Conservation (phyloP, 345 rosid genomes). For the Moricandia moricandioides region DNA sequence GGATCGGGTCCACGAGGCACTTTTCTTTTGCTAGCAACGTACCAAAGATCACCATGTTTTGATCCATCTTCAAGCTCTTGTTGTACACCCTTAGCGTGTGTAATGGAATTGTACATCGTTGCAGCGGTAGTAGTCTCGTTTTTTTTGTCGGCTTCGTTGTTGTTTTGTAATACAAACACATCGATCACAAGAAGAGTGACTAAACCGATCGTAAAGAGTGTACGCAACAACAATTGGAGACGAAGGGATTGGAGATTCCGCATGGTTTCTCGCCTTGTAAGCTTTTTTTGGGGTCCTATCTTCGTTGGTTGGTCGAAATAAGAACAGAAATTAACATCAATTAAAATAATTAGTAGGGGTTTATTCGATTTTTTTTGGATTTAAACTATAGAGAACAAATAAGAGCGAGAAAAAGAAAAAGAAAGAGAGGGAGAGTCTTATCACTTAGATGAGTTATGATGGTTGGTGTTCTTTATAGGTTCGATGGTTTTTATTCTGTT, state of each 20-base stretch:
- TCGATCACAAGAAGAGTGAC: conserved; percentile 27
- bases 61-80: conserved; percentile 29
- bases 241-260: conserved; percentile 17
- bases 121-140: conserved; percentile 4
- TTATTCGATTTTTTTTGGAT: conserved; percentile 15
- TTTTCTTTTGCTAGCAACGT: conserved; percentile 67
- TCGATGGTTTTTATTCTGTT: conserved; percentile 33
- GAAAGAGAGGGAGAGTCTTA: conserved; percentile 1
- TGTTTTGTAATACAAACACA: conserved; percentile 30
- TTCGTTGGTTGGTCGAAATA: conserved; percentile 22
- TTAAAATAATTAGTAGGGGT: neutral
- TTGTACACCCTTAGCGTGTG: conserved; percentile 11
- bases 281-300: neutral
- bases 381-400: conserved; percentile 18
- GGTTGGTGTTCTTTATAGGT: conserved; percentile 39
- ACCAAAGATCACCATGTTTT: conserved; percentile 42
- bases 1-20: conserved; percentile 98
- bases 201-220: conserved; percentile 22
- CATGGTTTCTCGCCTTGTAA: conserved; percentile 23
- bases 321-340: conserved; percentile 13
- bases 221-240: conserved; percentile 23
- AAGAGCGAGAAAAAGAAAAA: conserved; percentile 13
- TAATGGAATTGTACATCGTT: conserved; percentile 13
- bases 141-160: conserved; percentile 7
- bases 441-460: conserved; percentile 32